Conservation (phyloP, 768 basidiomycete genomes). For the Thelephora ganbajun region DNA sequence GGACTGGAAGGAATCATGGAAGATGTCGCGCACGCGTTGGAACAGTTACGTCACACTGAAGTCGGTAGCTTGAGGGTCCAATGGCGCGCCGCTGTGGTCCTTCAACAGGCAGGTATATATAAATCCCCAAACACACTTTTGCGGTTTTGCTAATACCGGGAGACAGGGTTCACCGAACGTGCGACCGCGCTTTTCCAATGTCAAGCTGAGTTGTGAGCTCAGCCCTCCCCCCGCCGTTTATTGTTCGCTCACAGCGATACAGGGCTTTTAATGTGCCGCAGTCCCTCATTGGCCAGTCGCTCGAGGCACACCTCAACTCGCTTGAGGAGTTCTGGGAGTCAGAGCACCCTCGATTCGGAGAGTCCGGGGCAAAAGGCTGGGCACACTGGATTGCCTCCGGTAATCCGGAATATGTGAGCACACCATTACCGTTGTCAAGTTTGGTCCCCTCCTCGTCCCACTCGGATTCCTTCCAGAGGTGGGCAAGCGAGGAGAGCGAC, state of each 20-base stretch:
- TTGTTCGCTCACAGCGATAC: background rate
- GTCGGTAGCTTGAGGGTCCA: conserved; percentile 40
- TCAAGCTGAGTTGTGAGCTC: conserved; percentile 67
- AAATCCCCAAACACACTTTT: conserved; percentile 5
- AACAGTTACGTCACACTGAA: conserved; percentile 27
- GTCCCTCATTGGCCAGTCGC: conserved; percentile 25
- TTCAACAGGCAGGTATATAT: conserved; percentile 50
- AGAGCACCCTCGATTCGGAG: conserved; percentile 64
- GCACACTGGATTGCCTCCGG: conserved; percentile 38
- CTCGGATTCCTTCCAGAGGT: conserved; percentile 54
- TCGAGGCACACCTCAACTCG: conserved; percentile 35
- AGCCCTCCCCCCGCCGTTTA: background rate
- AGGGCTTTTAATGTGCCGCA: conserved; percentile 50
- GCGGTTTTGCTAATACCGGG: background rate
- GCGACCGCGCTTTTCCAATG: conserved; percentile 72
- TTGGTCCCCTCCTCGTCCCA: conserved; percentile 11
- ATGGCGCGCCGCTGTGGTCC: conserved; percentile 54
- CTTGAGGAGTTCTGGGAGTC: conserved; percentile 82
- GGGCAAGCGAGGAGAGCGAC: conserved; percentile 44
- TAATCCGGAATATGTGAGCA: conserved; percentile 18
- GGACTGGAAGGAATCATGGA: conserved; percentile 40
- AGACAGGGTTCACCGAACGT: conserved; percentile 55
- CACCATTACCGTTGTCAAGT: conserved; percentile 3
- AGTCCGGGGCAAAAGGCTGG: conserved; percentile 57
- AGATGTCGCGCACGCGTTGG: conserved; percentile 34